Evolutionary conservation across 768 basidiomycete species (phyloP).

Genomic region (Tulasnella sp.): DNA sequence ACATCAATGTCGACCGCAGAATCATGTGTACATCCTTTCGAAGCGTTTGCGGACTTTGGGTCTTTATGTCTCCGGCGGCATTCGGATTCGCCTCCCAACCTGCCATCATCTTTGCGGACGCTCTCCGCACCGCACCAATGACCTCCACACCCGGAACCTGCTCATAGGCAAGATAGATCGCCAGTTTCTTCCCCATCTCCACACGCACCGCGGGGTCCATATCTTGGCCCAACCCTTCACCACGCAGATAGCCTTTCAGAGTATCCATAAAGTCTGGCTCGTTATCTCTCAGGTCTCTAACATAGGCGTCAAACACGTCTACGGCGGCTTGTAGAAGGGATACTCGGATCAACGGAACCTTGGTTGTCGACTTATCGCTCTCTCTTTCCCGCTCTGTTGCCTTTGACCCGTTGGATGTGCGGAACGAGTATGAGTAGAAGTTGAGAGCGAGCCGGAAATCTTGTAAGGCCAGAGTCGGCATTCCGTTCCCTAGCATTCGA

Average conservation of each 20-base stretch:
- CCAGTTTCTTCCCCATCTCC: constrained; percentile 6
- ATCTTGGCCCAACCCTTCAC: constrained; percentile 13
- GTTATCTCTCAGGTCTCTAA: constrained; percentile 9
- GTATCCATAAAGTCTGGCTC: constrained; percentile 14
- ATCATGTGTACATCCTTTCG: constrained; percentile 1
- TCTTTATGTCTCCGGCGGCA: background rate
- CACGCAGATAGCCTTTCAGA: constrained; percentile 18
- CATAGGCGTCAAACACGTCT: constrained; percentile 10
- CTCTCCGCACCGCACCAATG: background rate
- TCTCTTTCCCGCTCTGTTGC: no score
- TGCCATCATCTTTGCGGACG: background rate
- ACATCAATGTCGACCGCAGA: constrained; percentile 1
- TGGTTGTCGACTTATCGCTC: no score
- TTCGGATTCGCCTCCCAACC: background rate
- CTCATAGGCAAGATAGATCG: constrained; percentile 18
- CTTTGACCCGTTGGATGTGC: constrained; percentile 40
- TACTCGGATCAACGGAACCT: constrained; percentile 46
- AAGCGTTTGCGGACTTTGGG: background rate
- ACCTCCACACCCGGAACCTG: constrained; percentile 5
- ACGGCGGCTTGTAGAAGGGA: constrained; percentile 19
- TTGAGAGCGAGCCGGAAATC: constrained; percentile 54
- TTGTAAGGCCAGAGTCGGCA: constrained; percentile 47
- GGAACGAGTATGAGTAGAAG: constrained; percentile 40
- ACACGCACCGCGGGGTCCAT: background rate
- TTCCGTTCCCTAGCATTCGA: constrained; percentile 41